phyloP scores from a whole-genome alignment of 2,329 filamentous ascomycete species.

The Verticillium zaregamsianum region DNA sequence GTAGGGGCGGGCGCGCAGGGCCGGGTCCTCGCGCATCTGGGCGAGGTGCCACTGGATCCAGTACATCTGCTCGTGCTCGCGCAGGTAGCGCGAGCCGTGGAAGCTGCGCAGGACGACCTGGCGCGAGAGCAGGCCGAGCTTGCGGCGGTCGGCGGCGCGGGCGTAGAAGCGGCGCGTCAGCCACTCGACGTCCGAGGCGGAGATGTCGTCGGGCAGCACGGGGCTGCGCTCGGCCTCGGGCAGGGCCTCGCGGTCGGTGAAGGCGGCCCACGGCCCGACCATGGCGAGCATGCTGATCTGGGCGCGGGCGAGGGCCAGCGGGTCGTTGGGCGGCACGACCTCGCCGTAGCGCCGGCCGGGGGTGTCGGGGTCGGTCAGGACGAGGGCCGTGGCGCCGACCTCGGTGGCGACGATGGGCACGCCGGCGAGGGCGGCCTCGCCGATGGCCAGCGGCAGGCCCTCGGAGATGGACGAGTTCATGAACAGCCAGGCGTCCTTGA shows the following conservation, averaged over 20 bases:
- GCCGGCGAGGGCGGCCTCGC: slow-evolving; percentile 53
- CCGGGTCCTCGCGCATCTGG: slow-evolving; percentile 18
- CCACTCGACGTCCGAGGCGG: slow-evolving; percentile 41
- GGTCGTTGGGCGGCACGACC: slow-evolving; percentile 61
- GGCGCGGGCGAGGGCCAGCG: slow-evolving; percentile 53
- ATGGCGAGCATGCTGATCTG: slow-evolving; percentile 60
- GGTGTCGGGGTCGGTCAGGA: slow-evolving; percentile 48
- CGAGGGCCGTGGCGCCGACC: slow-evolving; percentile 50
- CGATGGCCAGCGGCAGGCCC: slow-evolving; percentile 51
- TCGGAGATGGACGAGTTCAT: slow-evolving; percentile 54
- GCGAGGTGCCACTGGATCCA: slow-evolving; percentile 39
- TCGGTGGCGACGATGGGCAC: slow-evolving; percentile 53
- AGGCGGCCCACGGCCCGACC: slow-evolving; percentile 57
- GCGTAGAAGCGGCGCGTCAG: slow-evolving; percentile 57
- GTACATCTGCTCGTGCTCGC: slow-evolving; percentile 59
- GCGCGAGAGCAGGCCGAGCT: slow-evolving; percentile 54
- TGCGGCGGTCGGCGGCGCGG: slow-evolving; percentile 51
- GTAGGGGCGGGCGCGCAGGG: neutral
- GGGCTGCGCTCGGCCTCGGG: neutral
- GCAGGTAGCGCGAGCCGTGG: slow-evolving; percentile 53
- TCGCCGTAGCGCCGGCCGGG: slow-evolving; percentile 50
- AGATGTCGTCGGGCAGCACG: slow-evolving; percentile 34
- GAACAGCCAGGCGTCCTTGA: slow-evolving; percentile 54
- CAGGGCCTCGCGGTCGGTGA: slow-evolving; percentile 42
- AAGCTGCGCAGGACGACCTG: slow-evolving; percentile 56